Conservation (phyloP, 1,284 basidiomycete species). For the Kwoniella shivajii region DNA sequence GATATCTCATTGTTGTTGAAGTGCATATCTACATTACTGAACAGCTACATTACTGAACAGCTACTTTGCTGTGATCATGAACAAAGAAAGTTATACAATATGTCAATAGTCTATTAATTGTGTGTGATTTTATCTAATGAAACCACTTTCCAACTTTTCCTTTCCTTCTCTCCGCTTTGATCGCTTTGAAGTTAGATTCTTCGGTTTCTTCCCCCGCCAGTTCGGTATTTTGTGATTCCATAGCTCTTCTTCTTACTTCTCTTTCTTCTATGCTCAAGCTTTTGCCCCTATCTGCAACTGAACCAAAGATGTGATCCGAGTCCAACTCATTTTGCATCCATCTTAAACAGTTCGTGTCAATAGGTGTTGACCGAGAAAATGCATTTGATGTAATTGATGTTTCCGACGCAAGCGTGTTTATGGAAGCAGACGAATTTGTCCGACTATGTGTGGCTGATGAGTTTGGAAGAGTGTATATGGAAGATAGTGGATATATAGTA, state of each 20-base stretch:
- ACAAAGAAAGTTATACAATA: too few relatives aligned
- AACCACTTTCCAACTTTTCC: conserved; percentile 14
- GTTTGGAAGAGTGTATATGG: background rate
- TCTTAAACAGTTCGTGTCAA: conserved; percentile 11
- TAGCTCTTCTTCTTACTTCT: conserved; percentile 1
- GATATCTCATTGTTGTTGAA: too few relatives aligned
- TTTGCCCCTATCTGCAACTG: conserved; percentile 7
- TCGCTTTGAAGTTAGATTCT: background rate
- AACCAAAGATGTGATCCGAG: conserved; percentile 17
- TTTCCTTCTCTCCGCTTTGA: conserved; percentile 12
- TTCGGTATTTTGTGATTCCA: background rate
- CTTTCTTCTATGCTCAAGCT: conserved; percentile 8
- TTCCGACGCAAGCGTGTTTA: conserved; percentile 9
- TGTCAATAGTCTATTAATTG: too few relatives aligned
- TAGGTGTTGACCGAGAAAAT: conserved; percentile 8
- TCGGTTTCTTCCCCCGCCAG: background rate
- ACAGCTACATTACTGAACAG: too few relatives aligned
- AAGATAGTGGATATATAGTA: background rate
- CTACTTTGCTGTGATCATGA: too few relatives aligned
- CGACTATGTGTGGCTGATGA: background rate
- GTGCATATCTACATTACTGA: too few relatives aligned
- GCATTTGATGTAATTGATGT: conserved; percentile 1
- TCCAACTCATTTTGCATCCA: conserved; percentile 17
- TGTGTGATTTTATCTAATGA: too few relatives aligned
- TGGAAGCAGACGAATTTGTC: conserved; percentile 7